Percentiles rank a stretch among this genome's conserved stretches.
phyloP scores from a whole-genome alignment of 129 eudicot genomes.

The Tagetes erecta region DNA sequence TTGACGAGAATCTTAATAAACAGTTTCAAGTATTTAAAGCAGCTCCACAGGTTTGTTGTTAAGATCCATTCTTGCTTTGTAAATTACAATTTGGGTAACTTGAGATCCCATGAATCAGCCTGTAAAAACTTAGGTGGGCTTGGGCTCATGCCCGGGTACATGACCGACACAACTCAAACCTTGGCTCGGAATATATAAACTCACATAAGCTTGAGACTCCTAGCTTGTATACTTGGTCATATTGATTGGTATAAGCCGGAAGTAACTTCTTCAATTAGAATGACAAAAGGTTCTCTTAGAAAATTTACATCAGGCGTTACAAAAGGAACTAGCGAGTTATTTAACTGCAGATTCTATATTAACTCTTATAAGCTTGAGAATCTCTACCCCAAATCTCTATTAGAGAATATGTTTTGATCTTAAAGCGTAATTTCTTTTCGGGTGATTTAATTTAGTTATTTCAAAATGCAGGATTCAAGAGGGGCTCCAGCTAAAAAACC shows the following conservation, averaged over 20 bases:
- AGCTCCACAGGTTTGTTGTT: slow-evolving; percentile 87
- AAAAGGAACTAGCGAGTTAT: background rate
- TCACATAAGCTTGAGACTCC: background rate
- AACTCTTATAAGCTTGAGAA: no score
- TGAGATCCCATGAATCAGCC: background rate
- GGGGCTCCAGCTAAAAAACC: slow-evolving; percentile 75
- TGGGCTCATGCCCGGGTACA: background rate
- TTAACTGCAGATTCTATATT: background rate
- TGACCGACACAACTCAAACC: background rate
- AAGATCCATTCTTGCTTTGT: slow-evolving; percentile 3
- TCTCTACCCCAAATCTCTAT: background rate
- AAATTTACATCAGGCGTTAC: background rate
- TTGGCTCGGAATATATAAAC: background rate
- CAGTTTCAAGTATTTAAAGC: slow-evolving; percentile 93
- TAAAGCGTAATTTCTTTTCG: background rate
- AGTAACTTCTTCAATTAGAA: background rate
- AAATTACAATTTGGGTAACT: background rate
- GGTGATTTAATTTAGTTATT: background rate
- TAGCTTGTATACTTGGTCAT: background rate
- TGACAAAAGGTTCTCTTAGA: background rate
- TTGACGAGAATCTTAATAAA: slow-evolving; percentile 86
- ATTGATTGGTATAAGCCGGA: background rate
- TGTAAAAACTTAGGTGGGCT: background rate
- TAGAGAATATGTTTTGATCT: background rate
- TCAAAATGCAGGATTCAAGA: slow-evolving; percentile 67